Conservation (phyloP, 345 rosid genomes). For the Camelina laxa region DNA sequence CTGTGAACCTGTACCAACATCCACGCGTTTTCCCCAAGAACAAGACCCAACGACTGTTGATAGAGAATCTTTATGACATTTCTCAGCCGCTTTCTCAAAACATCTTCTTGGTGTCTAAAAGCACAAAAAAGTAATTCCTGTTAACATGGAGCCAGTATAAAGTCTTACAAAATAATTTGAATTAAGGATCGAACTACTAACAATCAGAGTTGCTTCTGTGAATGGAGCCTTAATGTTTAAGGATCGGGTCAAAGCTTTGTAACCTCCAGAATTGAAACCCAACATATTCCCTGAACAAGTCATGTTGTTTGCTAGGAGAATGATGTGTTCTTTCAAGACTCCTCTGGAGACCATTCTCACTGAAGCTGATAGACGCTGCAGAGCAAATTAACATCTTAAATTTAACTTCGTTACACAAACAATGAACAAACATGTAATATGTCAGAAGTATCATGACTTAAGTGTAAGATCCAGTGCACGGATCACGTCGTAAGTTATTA, state of each 20-base stretch:
- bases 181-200: slow-evolving; percentile 46
- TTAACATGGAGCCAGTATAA: slow-evolving; percentile 10
- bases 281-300: slow-evolving; percentile 83
- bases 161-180: slow-evolving; percentile 23
- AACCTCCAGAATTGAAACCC: slow-evolving; percentile 90
- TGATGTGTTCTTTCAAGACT: slow-evolving; percentile 82
- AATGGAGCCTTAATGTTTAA: slow-evolving; percentile 89
- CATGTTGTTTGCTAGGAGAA: slow-evolving; percentile 88
- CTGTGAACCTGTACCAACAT: slow-evolving; percentile 91
- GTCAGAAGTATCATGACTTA: slow-evolving; percentile 18
- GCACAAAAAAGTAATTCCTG: slow-evolving; percentile 8
- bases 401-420: slow-evolving; percentile 10
- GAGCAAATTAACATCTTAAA: slow-evolving; percentile 25
- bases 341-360: slow-evolving; percentile 86
- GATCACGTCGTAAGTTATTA: slow-evolving; percentile 1
- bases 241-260: slow-evolving; percentile 71
- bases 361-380: slow-evolving; percentile 90
- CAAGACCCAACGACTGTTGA: slow-evolving; percentile 90
- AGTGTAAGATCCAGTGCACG: slow-evolving; percentile 4
- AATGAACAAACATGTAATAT: slow-evolving; percentile 9
- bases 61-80: slow-evolving; percentile 71
- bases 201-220: slow-evolving; percentile 91
- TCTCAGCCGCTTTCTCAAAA: slow-evolving; percentile 93
- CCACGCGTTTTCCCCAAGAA: slow-evolving; percentile 92
- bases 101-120: slow-evolving; percentile 80